Conservation (phyloP, 495 filamentous ascomycete species). For the Aspergillus homomorphus region DNA sequence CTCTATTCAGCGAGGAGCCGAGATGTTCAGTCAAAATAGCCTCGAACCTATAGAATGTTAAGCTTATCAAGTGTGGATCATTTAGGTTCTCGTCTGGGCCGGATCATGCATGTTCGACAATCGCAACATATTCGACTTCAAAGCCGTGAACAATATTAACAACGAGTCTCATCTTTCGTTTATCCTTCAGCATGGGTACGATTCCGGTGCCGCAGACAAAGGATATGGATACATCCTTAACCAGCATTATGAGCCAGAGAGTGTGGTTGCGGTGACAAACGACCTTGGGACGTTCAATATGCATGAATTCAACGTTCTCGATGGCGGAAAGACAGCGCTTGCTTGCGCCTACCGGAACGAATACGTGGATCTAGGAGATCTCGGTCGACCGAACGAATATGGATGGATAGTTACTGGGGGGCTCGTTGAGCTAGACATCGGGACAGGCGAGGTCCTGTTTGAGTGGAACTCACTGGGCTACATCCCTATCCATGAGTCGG, state of each 20-base stretch:
- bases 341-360: slow-evolving; percentile 49
- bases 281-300: slow-evolving; percentile 44
- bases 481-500: slow-evolving; percentile 39
- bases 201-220: slow-evolving; percentile 29
- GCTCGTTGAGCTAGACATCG: slow-evolving; percentile 47
- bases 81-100: slow-evolving; percentile 41
- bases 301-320: slow-evolving; percentile 49
- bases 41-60: too few relatives aligned
- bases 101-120: slow-evolving; percentile 38
- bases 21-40: background rate
- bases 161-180: slow-evolving; percentile 45
- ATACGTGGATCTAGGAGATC: slow-evolving; percentile 38
- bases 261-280: slow-evolving; percentile 38
- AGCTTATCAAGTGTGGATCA: slow-evolving; percentile 3
- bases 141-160: slow-evolving; percentile 36
- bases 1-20: background rate
- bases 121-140: slow-evolving; percentile 40
- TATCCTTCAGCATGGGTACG: slow-evolving; percentile 40
- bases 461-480: slow-evolving; percentile 48
- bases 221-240: slow-evolving; percentile 36
- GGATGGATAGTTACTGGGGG: slow-evolving; percentile 40
- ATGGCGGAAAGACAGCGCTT: slow-evolving; percentile 39
- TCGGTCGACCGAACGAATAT: slow-evolving; percentile 40
- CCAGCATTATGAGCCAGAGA: slow-evolving; percentile 33
- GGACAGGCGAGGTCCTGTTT: slow-evolving; percentile 42